Base-by-base conservation (phyloP, 2,329 filamentous ascomycete species). In the Fusarium sp. region DNA sequence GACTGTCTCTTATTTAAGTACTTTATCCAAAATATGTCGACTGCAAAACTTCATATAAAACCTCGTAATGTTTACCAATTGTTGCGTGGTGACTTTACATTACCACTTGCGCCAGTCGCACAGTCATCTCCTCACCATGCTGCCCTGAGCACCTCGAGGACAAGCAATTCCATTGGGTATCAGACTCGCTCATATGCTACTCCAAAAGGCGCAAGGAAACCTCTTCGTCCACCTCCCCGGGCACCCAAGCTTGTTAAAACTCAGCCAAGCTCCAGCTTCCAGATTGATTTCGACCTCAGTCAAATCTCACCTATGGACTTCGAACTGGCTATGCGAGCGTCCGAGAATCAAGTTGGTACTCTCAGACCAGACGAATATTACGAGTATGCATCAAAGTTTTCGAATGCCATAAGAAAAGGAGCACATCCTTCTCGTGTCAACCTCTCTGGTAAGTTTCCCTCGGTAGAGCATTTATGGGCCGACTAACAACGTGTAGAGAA, bases 361-460 rank as follows among this genome's bases (percentile, higher is more conserved):
- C 47, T 76, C n/a, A 73, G 74, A 2, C 57, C 77, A 10, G 65
- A 70, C 5, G 65, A 77, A 47, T 82, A 81, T 43, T 77, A 78
- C 44, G 61, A 69, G 10, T 64, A 72, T 42, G 69, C 72, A 16
- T 58, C 72, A 18, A 73, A 52, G 21, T 80, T 80, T 42, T 42
- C 68, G 2, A 64, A 74, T 5, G 73, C 76, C 6, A 60, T 80
- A 49, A 60, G 61, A 38, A 69, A 67, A 3, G 77, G 78, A 21
- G 50, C 69, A 25, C 64, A 68, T 47, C 77, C 78, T 19, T 75
- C 62, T 63, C 53, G 47, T 15, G 67, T 75, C 12, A 75, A 67
- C 16, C 50, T 80, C 15, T 37, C 60, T 49, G 73, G 80, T 81
- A 66, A 68, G 80, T 70, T 38, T 30, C 23, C 35, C 28, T n/a